Evolutionary conservation across 768 basidiomycete species (phyloP), one percentile per base, ranked within the genome.

Genomic region (Rhizopogon vulgaris): DNA sequence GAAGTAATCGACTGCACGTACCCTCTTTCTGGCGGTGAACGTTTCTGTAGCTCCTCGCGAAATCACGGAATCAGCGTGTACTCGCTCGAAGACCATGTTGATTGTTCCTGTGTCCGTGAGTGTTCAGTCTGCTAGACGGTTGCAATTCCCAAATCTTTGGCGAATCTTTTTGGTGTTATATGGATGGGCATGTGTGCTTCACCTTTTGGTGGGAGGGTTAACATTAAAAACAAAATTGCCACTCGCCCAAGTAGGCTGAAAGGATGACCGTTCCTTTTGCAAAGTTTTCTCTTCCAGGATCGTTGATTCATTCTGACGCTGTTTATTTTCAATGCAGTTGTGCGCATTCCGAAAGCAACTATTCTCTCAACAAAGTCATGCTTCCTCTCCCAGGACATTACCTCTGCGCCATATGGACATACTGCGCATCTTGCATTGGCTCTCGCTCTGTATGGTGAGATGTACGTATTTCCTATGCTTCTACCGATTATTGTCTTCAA

Each of bases 281-380:
- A n/a, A 17, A 27, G n/a, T 32, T 34, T 53, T 47, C 36, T 32
- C 52, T 54, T 51, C 51, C 14, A 45, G 17, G 8, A 36, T 24
- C 38, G 6, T 25, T 14, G 7, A 46, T 34, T 4, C 10, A 14
- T 53, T 37, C 34, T 41, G 15, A 32, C 46, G n/a, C 49, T 57
- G 9, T 43, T 48, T 47, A 41, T 57, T 48, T 38, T 11, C 17
- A 18, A 52, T 32, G 17, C 51, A 89, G 87, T 88, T 46, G 83
- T 80, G 7, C 73, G 72, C 34, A 87, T 88, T 59, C 82, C 84
- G 34, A 85, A 82, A 66, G 55, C 69, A 50, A 72, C 78, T 41
- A 75, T 88, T 17, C 71, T 90, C 17, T 88, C 87, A 30, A 77
- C 74, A 41, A 74, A 73, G 57, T 78, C 78, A 0, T 84, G 79